These are phyloP conservation scores for Phytophthora rubi DNA, from an alignment of 352 stramenopile species.

Conservation along the genomic window DNA sequence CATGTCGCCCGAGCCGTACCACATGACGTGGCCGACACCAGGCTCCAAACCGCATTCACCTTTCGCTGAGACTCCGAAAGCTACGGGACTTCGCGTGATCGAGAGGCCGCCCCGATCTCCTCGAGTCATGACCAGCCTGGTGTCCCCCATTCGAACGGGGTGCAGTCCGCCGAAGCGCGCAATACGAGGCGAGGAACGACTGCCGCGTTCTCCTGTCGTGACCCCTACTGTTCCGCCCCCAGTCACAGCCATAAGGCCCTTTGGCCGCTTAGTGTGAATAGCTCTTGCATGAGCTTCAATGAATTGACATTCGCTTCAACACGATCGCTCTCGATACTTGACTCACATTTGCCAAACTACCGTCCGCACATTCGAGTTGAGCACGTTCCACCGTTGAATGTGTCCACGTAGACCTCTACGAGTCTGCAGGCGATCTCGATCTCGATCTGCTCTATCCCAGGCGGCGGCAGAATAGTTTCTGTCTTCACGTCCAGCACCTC, in stretches of 20 bases:
- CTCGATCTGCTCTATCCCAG: conserved; percentile 20
- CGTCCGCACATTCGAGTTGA: background rate
- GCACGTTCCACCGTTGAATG: background rate
- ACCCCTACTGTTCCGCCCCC: background rate
- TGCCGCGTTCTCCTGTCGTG: conserved; percentile 13
- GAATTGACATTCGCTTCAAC: background rate
- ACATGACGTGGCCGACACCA: conserved; percentile 37
- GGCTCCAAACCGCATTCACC: conserved; percentile 21
- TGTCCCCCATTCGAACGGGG: conserved; percentile 33
- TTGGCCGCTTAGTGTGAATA: conserved; percentile 11
- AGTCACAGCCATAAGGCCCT: conserved; percentile 5
- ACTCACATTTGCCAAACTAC: background rate
- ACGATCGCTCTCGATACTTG: too few relatives aligned
- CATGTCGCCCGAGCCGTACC: conserved; percentile 31
- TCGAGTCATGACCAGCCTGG: conserved; percentile 35
- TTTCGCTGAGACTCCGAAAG: conserved; percentile 10
- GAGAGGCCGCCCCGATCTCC: conserved; percentile 30
- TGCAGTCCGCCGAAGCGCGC: conserved; percentile 32
- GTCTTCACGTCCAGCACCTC: conserved; percentile 20
- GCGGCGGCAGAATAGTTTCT: conserved; percentile 15
- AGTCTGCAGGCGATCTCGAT: background rate
- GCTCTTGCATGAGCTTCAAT: background rate
- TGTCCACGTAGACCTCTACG: background rate
- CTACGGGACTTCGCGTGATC: conserved; percentile 11
- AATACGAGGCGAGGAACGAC: conserved; percentile 12